phyloP scores from a whole-genome alignment of 805 yeast genomes.

The Yamadazyma laniorum region DNA sequence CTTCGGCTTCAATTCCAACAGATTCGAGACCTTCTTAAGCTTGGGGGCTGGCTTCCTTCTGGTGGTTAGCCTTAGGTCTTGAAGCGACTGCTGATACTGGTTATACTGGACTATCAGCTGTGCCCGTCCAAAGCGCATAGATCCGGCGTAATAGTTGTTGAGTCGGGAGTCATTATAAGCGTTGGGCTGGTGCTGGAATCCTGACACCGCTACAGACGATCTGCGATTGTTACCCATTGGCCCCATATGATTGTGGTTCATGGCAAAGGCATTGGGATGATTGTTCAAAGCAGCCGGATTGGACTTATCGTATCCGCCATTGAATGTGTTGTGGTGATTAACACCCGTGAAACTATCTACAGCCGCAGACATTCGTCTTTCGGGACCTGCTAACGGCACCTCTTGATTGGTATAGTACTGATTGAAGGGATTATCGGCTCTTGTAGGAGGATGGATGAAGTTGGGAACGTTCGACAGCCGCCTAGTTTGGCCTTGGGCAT shows the following conservation, averaged over 20 bases:
- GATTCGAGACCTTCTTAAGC: slow-evolving; percentile 40
- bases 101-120: slow-evolving; percentile 34
- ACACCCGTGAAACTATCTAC: slow-evolving; percentile 9
- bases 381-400: slow-evolving; percentile 22
- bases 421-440: slow-evolving; percentile 46
- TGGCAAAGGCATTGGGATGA: slow-evolving; percentile 1
- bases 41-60: slow-evolving; percentile 44
- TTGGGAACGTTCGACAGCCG: slow-evolving; percentile 19
- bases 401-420: slow-evolving; percentile 42
- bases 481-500: slow-evolving; percentile 18
- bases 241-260: slow-evolving; percentile 1
- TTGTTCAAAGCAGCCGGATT: background rate
- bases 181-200: slow-evolving; percentile 8
- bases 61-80: slow-evolving; percentile 21
- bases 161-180: slow-evolving; percentile 1
- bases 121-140: slow-evolving; percentile 17
- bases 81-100: slow-evolving; percentile 29
- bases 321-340: background rate
- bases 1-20: slow-evolving; percentile 59
- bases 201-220: slow-evolving; percentile 14
- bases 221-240: slow-evolving; percentile 10
- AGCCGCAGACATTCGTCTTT: slow-evolving; percentile 16
- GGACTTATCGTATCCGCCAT: background rate
- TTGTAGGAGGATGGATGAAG: slow-evolving; percentile 40
- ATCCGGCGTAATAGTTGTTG: slow-evolving; percentile 1